phyloP scores from a whole-genome alignment of 78 protist genomes.

The Acrasis kona region DNA sequence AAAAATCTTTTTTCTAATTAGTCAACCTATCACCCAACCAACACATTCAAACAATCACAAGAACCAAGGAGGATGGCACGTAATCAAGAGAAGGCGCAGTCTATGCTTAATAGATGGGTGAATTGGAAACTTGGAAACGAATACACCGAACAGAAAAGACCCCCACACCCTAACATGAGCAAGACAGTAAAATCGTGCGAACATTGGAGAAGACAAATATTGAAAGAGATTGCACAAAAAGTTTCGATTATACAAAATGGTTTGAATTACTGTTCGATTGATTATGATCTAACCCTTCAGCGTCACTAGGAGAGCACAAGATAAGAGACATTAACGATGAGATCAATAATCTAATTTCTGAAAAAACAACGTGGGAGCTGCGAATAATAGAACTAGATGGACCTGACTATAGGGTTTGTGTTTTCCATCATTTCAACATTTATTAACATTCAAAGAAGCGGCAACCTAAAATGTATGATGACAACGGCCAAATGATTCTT shows the following conservation, averaged over 20 bases:
- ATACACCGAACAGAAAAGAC: not conserved
- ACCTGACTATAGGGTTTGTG: slow-evolving; percentile 39
- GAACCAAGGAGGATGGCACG: slow-evolving; percentile 3
- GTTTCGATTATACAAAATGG: not conserved
- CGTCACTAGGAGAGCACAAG: slow-evolving; percentile 73
- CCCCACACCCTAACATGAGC: not conserved
- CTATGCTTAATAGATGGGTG: slow-evolving; percentile 7
- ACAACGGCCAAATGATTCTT: not conserved
- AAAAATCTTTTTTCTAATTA: not conserved
- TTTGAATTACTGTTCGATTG: no score
- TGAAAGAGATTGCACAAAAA: not conserved
- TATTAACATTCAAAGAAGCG: not conserved
- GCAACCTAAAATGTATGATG: not conserved
- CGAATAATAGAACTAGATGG: slow-evolving; percentile 87
- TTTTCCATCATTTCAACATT: slow-evolving; percentile 2
- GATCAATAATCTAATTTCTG: slow-evolving; percentile 80
- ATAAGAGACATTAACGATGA: slow-evolving; percentile 91
- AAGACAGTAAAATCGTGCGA: not conserved
- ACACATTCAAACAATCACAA: not conserved
- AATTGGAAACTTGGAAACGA: not conserved
- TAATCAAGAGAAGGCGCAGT: not conserved
- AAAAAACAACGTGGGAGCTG: slow-evolving; percentile 85
- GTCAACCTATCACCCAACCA: not conserved
- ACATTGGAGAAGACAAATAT: not conserved
- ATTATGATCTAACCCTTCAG: no score